Evolutionary conservation across 768 basidiomycete species (phyloP), one percentile per base, ranked within the genome.

Genomic region (Suillus clintonianus): DNA sequence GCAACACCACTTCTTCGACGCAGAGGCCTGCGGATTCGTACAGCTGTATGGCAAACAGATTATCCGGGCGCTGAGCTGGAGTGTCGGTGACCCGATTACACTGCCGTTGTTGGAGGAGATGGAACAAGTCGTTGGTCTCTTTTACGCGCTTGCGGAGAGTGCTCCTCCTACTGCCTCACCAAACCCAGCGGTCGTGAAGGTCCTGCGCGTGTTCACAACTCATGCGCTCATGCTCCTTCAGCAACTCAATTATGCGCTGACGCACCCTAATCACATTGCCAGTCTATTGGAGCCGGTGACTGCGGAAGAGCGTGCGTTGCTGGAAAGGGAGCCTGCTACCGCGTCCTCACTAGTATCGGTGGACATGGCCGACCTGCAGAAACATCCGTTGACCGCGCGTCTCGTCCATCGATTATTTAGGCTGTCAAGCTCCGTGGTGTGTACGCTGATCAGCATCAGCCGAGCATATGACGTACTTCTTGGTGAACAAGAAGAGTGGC

Each of bases 261-360:
- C 93, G 0, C 95, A 98, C 74, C 95, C 95, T 8, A 92, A 95
- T 70, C 90, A 95, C 69, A 83, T 97, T 14, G 87, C 90, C 1
- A 89, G 89, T 67, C 80, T 93, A 32, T 80, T 96, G 68, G 93
- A 96, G 63, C 89, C 94, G 7, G 82, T 92, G 15, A 90, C 90
- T 0, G 72, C 83, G 2, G 93, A 94, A 13, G 95, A 97, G 68
- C 85, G 90, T 8, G 76, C 76, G 0, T 80, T 81, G 56, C 80
- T 92, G 55, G 91, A 95, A 69, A 88, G 87, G 65, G 89, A 91
- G 53, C 67, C 74, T 14, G 69, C 69, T 57, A 67, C 70, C 27
- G 36, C 69, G 14, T 65, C 76, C 9, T 80, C 77, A 36, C 67
- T 78, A 27, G 73, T 74, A 19, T 72, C 79, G 2, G 78, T 84